Percentiles rank a stretch among this genome's conserved stretches.
phyloP scores from a whole-genome alignment of 306 rosid genomes.

The Cicer bijugum region DNA sequence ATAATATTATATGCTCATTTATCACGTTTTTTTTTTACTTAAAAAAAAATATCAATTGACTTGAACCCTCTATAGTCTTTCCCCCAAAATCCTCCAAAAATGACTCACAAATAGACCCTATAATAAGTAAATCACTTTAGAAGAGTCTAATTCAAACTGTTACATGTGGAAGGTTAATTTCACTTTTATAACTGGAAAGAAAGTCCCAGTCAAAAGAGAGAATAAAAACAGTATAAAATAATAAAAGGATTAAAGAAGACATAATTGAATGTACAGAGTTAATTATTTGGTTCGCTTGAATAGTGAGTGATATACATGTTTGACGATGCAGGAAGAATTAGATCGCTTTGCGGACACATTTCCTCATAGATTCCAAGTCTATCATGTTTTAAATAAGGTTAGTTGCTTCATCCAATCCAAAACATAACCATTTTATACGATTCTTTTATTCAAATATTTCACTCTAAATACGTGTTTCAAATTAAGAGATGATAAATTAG shows the following conservation, averaged over 20 bases:
- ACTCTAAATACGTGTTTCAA: neutral
- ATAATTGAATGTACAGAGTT: neutral
- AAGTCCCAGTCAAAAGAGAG: too few species aligned
- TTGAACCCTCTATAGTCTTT: too few species aligned
- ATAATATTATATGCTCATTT: too few species aligned
- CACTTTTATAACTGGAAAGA: too few species aligned
- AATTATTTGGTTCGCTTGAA: neutral
- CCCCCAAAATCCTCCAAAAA: too few species aligned
- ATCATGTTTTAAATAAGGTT: conserved; percentile 58
- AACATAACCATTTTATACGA: neutral
- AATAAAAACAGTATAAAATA: neutral
- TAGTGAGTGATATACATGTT: neutral
- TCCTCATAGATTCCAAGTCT: conserved; percentile 49
- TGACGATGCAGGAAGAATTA: conserved; percentile 54
- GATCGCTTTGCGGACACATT: conserved; percentile 43
- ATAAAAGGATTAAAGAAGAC: neutral
- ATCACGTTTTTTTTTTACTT: too few species aligned
- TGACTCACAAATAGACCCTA: too few species aligned
- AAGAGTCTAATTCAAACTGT: too few species aligned
- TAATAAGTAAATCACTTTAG: too few species aligned
- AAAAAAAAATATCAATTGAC: too few species aligned
- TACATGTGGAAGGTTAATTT: too few species aligned
- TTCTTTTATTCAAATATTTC: conserved; percentile 4
- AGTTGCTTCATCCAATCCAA: conserved; percentile 20
- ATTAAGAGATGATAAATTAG: neutral